A percentile compares a stretch with the other conserved stretches of the same genome.
phyloP scores from a whole-genome alignment of 1,139 yeast genomes.

The Pichia sp. region DNA sequence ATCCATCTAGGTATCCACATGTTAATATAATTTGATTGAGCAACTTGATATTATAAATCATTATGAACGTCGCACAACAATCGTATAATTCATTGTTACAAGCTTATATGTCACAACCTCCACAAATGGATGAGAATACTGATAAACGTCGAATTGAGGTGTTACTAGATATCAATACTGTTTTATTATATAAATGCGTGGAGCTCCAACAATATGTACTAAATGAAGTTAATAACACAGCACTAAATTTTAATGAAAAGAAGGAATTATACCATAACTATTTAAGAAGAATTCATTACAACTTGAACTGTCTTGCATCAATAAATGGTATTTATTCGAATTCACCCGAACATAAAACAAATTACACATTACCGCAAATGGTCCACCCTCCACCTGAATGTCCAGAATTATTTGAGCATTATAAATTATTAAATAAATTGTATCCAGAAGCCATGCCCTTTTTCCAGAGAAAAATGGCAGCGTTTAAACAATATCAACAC shows the following conservation, averaged over 20 bases:
- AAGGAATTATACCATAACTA: constrained; percentile 45
- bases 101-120: constrained; percentile 24
- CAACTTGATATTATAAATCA: neutral
- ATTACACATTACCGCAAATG: constrained; percentile 41
- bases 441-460: constrained; percentile 51
- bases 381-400: constrained; percentile 50
- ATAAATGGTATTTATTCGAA: constrained; percentile 46
- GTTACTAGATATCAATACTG: constrained; percentile 45
- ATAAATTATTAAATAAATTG: constrained; percentile 42
- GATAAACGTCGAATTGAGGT: constrained; percentile 42
- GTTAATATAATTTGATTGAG: no score
- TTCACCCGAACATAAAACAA: constrained; percentile 32
- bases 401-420: constrained; percentile 46
- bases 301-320: constrained; percentile 45
- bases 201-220: constrained; percentile 24
- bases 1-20: no score
- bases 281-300: constrained; percentile 48
- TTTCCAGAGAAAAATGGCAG: constrained; percentile 41
- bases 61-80: constrained; percentile 13
- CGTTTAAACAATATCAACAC: constrained; percentile 32
- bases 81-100: constrained; percentile 20
- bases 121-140: constrained; percentile 29
- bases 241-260: constrained; percentile 27
- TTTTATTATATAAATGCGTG: constrained; percentile 43
- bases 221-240: constrained; percentile 25